Conservation (phyloP, 2,329 filamentous ascomycete genomes). For the Ophiostoma sp. region DNA sequence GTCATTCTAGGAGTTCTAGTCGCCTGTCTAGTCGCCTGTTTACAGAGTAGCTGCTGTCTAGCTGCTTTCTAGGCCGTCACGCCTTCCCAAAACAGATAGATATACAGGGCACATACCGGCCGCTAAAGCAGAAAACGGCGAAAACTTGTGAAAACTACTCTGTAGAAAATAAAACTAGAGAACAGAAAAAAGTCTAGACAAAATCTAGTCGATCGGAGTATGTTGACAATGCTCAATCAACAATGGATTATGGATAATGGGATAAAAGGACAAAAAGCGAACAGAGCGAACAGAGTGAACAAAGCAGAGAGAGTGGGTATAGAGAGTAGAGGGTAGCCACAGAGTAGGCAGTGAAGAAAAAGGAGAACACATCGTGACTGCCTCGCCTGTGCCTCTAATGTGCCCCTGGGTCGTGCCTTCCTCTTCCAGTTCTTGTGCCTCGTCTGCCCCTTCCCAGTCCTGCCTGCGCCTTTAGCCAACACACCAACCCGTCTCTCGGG, state of each 20-base stretch:
- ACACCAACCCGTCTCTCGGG: not conserved
- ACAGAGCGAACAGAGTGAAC: not conserved
- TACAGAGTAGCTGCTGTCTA: not conserved
- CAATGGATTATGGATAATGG: not conserved
- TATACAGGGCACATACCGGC: not conserved
- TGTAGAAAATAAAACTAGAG: not conserved
- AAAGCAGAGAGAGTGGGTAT: not conserved
- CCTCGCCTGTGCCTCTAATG: not conserved
- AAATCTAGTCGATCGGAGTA: not conserved
- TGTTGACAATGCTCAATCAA: not conserved
- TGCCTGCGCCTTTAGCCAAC: not conserved
- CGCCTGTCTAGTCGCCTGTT: not conserved
- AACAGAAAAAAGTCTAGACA: not conserved
- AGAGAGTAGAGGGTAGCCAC: not conserved
- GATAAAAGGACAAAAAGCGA: not conserved
- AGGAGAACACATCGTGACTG: slow-evolving; percentile 1
- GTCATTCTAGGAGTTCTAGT: not conserved
- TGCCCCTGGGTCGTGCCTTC: slow-evolving; percentile 11
- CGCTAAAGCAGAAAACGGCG: slow-evolving; percentile 12
- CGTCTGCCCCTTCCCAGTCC: not conserved
- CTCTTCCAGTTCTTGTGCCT: not conserved
- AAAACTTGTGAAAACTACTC: not conserved
- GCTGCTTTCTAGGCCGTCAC: not conserved
- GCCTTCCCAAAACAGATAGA: slow-evolving; percentile 19
- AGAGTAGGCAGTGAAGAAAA: not conserved